Base-by-base conservation (phyloP, 2,329 filamentous ascomycete species). In the Akanthomyces dipterigenus region DNA sequence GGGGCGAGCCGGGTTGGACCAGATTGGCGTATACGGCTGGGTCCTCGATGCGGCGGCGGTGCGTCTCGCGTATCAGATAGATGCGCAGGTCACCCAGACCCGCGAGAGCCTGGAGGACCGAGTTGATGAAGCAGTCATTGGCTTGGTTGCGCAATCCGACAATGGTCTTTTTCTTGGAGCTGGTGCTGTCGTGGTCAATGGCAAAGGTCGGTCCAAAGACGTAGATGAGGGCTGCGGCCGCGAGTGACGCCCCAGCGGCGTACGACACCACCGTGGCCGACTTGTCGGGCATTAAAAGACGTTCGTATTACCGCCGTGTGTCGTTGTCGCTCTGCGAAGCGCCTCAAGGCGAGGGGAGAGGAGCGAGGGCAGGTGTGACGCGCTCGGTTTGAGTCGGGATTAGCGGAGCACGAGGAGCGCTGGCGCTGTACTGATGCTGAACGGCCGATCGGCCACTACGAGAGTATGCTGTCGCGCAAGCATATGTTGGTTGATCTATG, bases 171-270 rank as follows among this genome's bases (percentile, higher is more conserved):
- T 92, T 95, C 67, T 90, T 87, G 46, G 77, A 77, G 49, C 77
- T 77, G 60, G 82, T 84, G 64, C 87, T 83, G 61, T 95, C 89
- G 71, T 88, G 87, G 76, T 99, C 93, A 73, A 98, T 88, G 69
- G 96, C 90, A 75, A 93, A 98, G 57, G 93, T 98, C n/a, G 95
- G 95, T 9, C 89, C 92, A 76, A 99, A 98, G 68, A 98, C 93
- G 76, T 98, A 99, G 73, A 98, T 90, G 62, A 98, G 85, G 36
- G 95, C 93, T 65, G 96, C 90, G 64, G 95, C 95, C 61, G 95
- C 95, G 65, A 99, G 88, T 60, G 93, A 96, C 63, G 93, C 95
- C 68, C 93, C 93, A 63, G 93, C 95, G 70, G 95, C 95, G 77
- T 99, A 99, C 49, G 91, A 91, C 68, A 91, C 91, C 69, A 76